These are phyloP conservation scores for Circinella minor DNA, from an alignment of 371 early-diverging fungal species.

Conservation along the genomic window DNA sequence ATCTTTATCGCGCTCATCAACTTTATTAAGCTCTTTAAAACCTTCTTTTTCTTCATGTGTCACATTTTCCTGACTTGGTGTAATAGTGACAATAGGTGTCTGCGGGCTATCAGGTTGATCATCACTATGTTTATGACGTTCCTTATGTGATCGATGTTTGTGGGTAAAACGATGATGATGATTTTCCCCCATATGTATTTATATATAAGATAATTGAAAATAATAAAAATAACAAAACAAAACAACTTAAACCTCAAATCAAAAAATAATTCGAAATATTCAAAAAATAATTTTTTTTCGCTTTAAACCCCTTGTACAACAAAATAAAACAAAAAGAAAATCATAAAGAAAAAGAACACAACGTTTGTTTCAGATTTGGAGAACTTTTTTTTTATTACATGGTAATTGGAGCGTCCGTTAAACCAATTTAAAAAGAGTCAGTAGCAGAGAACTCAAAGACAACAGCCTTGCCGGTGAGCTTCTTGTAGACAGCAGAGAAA, in stretches of 20 bases:
- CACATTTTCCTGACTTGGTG: not conserved
- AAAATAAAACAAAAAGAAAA: not conserved
- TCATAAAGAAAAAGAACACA: too few relatives aligned
- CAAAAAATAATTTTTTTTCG: too few relatives aligned
- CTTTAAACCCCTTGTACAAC: not conserved
- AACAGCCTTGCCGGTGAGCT: conserved; percentile 97
- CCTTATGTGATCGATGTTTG: not conserved
- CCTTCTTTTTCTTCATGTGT: not conserved
- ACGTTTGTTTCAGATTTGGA: not conserved
- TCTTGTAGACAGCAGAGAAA: conserved; percentile 94
- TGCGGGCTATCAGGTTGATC: not conserved
- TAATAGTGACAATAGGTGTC: not conserved
- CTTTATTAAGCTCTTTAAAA: conserved; percentile 6
- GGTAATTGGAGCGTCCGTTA: conserved; percentile 3
- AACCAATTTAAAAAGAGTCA: conserved; percentile 26
- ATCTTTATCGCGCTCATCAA: conserved; percentile 1
- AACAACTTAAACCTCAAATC: not conserved
- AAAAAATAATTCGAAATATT: too few relatives aligned
- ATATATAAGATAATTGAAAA: not conserved
- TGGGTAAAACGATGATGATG: not conserved
- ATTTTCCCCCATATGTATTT: not conserved
- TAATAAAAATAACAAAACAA: not conserved
- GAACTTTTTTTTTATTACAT: conserved; percentile 1
- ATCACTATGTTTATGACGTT: not conserved
- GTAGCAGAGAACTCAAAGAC: conserved; percentile 91